Evolutionary conservation across 257 asterid genomes (phyloP).

Genomic region (Fraxinus americana): DNA sequence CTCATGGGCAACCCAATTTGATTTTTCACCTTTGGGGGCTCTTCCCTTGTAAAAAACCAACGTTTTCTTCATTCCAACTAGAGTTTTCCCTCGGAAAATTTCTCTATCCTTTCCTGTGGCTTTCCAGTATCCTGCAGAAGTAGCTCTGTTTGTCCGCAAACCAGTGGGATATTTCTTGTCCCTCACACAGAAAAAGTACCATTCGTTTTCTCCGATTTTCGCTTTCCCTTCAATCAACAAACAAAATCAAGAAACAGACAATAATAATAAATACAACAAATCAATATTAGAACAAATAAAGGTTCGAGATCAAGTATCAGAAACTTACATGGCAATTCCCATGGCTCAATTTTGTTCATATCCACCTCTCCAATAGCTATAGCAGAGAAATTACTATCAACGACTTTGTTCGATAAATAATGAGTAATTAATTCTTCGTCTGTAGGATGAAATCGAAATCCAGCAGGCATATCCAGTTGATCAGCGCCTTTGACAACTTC

Average conservation of each 20-base stretch:
- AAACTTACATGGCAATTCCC: slow-evolving; percentile 86
- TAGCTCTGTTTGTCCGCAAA: slow-evolving; percentile 78
- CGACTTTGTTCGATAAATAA: slow-evolving; percentile 53
- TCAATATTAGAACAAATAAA: not conserved
- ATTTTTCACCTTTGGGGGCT: slow-evolving; percentile 81
- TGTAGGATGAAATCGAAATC: slow-evolving; percentile 83
- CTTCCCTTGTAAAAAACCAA: slow-evolving; percentile 81
- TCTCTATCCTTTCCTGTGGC: slow-evolving; percentile 89
- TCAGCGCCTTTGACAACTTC: slow-evolving; percentile 35
- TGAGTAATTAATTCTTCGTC: slow-evolving; percentile 85
- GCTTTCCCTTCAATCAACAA: slow-evolving; percentile 60
- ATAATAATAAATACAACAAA: not conserved
- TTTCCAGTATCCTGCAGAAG: slow-evolving; percentile 86
- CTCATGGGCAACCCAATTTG: slow-evolving; percentile 90
- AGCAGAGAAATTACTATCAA: slow-evolving; percentile 42
- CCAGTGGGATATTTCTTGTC: slow-evolving; percentile 91
- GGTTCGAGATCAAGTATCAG: slow-evolving; percentile 45
- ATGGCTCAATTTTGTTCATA: slow-evolving; percentile 86
- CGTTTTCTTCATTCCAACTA: slow-evolving; percentile 88
- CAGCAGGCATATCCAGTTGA: slow-evolving; percentile 70
- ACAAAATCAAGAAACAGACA: not conserved
- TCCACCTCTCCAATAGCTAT: slow-evolving; percentile 73
- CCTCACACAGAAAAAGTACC: slow-evolving; percentile 81
- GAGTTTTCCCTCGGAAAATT: slow-evolving; percentile 56
- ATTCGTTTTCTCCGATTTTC: slow-evolving; percentile 77